Evolutionary conservation across 108 stramenopile species (phyloP), one percentile per base, ranked within the genome.

Genomic region (Nannochloropsis salina): DNA sequence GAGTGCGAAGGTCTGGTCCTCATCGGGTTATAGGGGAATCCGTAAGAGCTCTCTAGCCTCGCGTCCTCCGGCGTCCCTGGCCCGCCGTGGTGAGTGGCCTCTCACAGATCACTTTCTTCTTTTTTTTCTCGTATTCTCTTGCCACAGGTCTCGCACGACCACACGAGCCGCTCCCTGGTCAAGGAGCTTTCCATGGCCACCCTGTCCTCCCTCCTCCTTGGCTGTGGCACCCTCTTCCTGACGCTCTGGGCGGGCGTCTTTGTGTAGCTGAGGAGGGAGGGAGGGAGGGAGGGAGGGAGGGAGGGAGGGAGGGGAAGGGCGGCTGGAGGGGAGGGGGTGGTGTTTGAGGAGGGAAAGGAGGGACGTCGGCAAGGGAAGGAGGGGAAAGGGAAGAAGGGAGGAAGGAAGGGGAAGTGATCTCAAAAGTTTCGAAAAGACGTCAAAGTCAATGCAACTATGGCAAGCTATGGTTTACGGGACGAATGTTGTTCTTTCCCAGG

Each of bases 331-430:
- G 6, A n/a, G 6, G 61, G 8, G 4, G 61, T 74, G n/a, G 6
- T 74, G 61, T 74, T 74, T 74, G 20, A 74, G n/a, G 61, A 74
- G 6, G n/a, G 61, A 74, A 74, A 74, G 61, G n/a, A 74, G n/a
- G 61, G n/a, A 74, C 61, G 4, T 74, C 1, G 3, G n/a, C 15
- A 74, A 74, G n/a, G 61, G 15, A 2, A 74, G 15, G 61, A 15
- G 61, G n/a, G 15, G 61, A 74, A n/a, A n/a, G 4, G 61, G 61
- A 8, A 6, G 31, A 31, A 31, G 31, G 31, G 31, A 31, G 31
- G 31, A 31, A 31, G 31, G 31, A 31, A 31, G 31, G 31, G 31
- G 31, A 31, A 31, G 31, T 31, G 31, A 31, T 0, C 1, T 31
- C 31, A 31, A 31, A 31, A 31, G 31, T 31, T 31, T 31, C 31